Conservation (phyloP, 75 land plant species). For the Picea sitchensis region DNA sequence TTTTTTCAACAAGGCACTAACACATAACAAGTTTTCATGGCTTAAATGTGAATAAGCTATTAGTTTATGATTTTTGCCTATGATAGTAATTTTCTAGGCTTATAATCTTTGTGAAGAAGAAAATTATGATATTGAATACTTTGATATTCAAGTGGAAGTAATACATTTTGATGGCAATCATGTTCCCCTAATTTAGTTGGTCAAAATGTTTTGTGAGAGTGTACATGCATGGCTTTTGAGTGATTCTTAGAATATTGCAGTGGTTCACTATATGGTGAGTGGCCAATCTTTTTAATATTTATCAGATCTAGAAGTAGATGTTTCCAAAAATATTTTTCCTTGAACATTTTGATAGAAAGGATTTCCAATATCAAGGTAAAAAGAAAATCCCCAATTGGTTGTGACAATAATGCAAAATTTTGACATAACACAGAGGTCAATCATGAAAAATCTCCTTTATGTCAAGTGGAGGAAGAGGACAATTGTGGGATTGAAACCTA, state of each 20-base stretch:
- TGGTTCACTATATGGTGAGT: conserved; percentile 71
- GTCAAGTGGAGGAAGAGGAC: background rate
- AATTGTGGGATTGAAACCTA: background rate
- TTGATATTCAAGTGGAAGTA: conserved; percentile 60
- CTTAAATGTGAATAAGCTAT: too few species aligned
- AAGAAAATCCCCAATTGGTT: background rate
- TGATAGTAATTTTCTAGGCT: conserved; percentile 27
- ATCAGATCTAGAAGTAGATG: background rate
- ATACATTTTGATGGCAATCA: conserved; percentile 75
- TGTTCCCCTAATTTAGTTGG: conserved; percentile 52
- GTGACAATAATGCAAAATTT: background rate
- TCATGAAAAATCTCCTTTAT: background rate
- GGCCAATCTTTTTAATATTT: background rate
- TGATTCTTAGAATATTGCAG: conserved; percentile 61
- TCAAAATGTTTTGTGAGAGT: conserved; percentile 67
- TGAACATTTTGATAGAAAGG: background rate
- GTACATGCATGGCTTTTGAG: conserved; percentile 58
- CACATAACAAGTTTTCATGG: too few species aligned
- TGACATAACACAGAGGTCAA: background rate
- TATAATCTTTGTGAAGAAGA: conserved; percentile 68
- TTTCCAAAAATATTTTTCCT: background rate
- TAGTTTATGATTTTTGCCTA: background rate
- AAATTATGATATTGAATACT: conserved; percentile 51
- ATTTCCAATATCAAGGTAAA: background rate
- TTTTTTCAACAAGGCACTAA: too few species aligned